A percentile compares a stretch with the other conserved stretches of the same genome.
Evolutionary conservation across 768 basidiomycete species (phyloP).

Genomic region (Boletus rex-veris): DNA sequence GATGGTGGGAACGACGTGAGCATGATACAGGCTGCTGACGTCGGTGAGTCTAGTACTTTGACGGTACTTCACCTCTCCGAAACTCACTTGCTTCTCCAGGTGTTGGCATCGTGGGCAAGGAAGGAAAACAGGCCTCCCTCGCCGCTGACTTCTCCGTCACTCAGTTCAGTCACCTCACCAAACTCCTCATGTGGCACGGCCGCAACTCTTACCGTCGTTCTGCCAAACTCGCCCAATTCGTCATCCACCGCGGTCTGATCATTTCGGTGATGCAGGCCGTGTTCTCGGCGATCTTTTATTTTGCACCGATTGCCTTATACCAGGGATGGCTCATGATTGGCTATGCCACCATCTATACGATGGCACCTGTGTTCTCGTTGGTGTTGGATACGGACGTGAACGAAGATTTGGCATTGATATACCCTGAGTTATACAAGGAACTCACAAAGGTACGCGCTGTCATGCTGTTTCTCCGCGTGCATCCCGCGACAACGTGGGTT

Average conservation of each 20-base stretch:
- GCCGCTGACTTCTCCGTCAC: constrained; percentile 98
- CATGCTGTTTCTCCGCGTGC: not conserved
- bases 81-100: constrained; percentile 42
- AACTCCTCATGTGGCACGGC: constrained; percentile 97
- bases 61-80: not conserved
- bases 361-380: constrained; percentile 97
- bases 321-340: constrained; percentile 98
- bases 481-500: not conserved
- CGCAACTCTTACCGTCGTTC: constrained; percentile 98
- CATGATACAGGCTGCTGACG: constrained; percentile 99
- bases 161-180: constrained; percentile 94
- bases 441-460: constrained; percentile 71
- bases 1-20: constrained; percentile 99
- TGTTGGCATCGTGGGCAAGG: constrained; percentile 97
- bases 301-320: constrained; percentile 94
- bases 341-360: constrained; percentile 94
- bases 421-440: constrained; percentile 98
- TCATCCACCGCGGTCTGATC: constrained; percentile 95
- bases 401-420: constrained; percentile 90
- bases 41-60: constrained; percentile 58
- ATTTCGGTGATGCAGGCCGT: constrained; percentile 98
- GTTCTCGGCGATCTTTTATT: constrained; percentile 89
- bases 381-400: constrained; percentile 95
- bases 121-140: constrained; percentile 98
- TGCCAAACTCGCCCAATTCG: constrained; percentile 96